Percentiles rank a stretch among this genome's conserved stretches.
Evolutionary conservation across 371 early-diverging fungal species (phyloP).

Genomic region (Mucor sp.): DNA sequence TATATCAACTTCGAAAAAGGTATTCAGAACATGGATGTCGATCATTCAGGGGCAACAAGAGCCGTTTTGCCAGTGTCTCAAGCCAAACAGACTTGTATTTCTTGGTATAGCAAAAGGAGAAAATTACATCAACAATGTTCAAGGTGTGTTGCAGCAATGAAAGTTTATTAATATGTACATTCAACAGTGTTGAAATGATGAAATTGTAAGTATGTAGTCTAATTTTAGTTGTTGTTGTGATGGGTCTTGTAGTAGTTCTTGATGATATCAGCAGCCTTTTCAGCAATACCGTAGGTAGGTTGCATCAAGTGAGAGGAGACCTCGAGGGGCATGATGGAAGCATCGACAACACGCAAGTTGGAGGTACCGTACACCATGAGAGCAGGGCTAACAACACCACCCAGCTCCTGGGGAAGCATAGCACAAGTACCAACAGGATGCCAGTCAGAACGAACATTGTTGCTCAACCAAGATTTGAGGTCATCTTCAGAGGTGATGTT

Average conservation of each 20-base stretch:
- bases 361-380: conserved; percentile 42
- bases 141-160: background rate
- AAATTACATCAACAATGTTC: background rate
- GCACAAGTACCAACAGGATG: conserved; percentile 36
- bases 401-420: conserved; percentile 35
- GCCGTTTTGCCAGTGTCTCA: too few relatives aligned
- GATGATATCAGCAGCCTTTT: conserved; percentile 44
- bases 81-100: too few relatives aligned
- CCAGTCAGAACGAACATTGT: conserved; percentile 26
- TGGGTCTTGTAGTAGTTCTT: conserved; percentile 43
- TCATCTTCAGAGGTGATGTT: conserved; percentile 21
- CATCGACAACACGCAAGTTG: conserved; percentile 46
- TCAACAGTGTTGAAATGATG: background rate
- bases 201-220: too few relatives aligned
- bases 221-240: background rate
- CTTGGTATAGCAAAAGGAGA: too few relatives aligned
- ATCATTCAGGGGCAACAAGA: background rate
- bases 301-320: conserved; percentile 23
- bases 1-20: background rate
- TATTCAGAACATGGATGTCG: background rate
- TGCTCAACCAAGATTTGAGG: conserved; percentile 4
- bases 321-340: conserved; percentile 43
- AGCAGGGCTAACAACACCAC: conserved; percentile 39
- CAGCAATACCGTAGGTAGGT: conserved; percentile 22
- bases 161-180: background rate